Conservation (phyloP, 139 green algal species). For the Chlamydomonas sp. region DNA sequence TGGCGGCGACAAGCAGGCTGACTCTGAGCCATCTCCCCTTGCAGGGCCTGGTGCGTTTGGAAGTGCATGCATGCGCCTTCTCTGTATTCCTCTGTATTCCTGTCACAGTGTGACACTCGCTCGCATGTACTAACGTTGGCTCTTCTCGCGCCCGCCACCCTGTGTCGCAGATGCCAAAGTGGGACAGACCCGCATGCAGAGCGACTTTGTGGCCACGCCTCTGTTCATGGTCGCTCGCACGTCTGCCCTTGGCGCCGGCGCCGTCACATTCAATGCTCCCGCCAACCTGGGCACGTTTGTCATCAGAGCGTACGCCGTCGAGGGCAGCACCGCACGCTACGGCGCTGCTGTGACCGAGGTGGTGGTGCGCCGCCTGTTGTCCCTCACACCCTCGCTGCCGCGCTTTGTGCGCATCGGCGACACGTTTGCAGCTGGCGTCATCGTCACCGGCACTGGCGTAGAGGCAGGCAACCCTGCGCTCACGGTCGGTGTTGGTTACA, state of each 20-base stretch:
- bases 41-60: too few species aligned
- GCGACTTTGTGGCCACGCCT: too few species aligned
- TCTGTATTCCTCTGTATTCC: too few species aligned
- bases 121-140: too few species aligned
- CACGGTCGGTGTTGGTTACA: background rate
- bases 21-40: too few species aligned
- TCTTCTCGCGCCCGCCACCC: too few species aligned
- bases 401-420: slow-evolving; percentile 52
- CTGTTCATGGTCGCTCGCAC: slow-evolving; percentile 22
- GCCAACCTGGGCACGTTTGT: slow-evolving; percentile 29
- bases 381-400: slow-evolving; percentile 45
- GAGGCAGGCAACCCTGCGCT: background rate
- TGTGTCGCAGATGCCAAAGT: too few species aligned
- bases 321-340: slow-evolving; percentile 22
- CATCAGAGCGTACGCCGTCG: slow-evolving; percentile 21
- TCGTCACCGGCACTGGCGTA: slow-evolving; percentile 26
- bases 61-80: too few species aligned
- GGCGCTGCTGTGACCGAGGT: slow-evolving; percentile 34
- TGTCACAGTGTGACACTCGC: too few species aligned
- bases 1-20: too few species aligned
- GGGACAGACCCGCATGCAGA: too few species aligned
- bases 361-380: slow-evolving; percentile 42
- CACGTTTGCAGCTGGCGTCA: slow-evolving; percentile 41
- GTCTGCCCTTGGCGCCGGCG: slow-evolving; percentile 11
- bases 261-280: slow-evolving; percentile 28